Evolutionary conservation across 257 asterid genomes (phyloP), one percentile per base, ranked within the genome.

Genomic region (Solanum chiquidenum): DNA sequence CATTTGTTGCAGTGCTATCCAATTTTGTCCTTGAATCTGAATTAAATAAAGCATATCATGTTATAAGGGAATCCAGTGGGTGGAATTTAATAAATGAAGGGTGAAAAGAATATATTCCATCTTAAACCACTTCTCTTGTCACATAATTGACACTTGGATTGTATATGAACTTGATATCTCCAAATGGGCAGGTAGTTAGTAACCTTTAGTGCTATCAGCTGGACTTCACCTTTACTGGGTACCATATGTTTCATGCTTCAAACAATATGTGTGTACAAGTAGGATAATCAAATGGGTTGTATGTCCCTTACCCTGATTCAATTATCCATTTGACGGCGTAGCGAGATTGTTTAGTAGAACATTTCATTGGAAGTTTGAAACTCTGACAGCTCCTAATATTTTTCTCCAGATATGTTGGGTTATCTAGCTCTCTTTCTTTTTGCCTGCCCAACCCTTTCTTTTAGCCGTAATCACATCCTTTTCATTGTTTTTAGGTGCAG

Each of bases 401-500:
- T 74, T 11, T 37, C 20, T 35, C 13, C 31, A 74, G 52, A 35
- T 37, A 35, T 5, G 16, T 73, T 73, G 12, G 16, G 49, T 35
- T 33, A 9, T 72, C 44, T 69, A 69, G 38, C 23, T 69, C 40
- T 31, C 23, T 69, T 27, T 68, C 40, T 31, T 18, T 89, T 88
- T 44, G 37, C n/a, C 60, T 69, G 76, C 35, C 3, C 62, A 42
- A 44, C 21, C 62, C 62, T 42, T 71, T 12, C 40, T 31, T 18
- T 89, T 88, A 55, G 37, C n/a, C 7, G 35, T 79, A 44, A 44
- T 34, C 62, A n/a, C 55, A 42, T 68, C 16, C 38, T 60, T 90
- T 46, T 46, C 31, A 44, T 73, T 71, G 4, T 83, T 87, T 38
- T 72, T 74, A 42, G 92, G 86, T 89, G 89, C 92, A 92, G 94